A percentile compares a stretch with the other conserved stretches of the same genome.
These are phyloP conservation scores for Coccomyxa sp. DNA, from an alignment of 139 green algal genomes.

Conservation along the genomic window DNA sequence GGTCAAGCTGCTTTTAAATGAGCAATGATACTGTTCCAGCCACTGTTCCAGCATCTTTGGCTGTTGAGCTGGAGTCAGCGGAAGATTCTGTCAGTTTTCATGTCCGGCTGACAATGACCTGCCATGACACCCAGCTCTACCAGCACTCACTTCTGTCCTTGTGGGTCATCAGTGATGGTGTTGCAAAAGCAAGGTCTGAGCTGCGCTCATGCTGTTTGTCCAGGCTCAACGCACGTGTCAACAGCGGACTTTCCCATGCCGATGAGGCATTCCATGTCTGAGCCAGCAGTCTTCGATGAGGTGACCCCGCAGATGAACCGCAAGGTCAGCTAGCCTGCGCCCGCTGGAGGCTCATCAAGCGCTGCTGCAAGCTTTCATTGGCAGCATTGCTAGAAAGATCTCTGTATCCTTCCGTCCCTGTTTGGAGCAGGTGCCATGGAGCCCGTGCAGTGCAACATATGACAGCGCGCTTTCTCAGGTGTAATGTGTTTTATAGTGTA, in stretches of 20 bases:
- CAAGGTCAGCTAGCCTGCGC: background rate
- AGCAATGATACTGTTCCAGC: no score
- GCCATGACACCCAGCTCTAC: background rate
- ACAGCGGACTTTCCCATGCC: background rate
- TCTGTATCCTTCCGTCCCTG: no score
- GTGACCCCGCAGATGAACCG: background rate
- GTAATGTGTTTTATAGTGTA: background rate
- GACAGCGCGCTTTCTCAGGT: background rate
- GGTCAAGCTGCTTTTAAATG: background rate
- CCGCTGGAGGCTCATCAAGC: background rate
- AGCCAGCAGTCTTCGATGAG: background rate
- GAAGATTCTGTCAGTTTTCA: background rate
- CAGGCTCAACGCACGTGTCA: background rate
- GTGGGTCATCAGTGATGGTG: background rate
- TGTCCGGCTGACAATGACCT: background rate
- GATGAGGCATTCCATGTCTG: background rate
- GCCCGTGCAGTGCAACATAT: background rate
- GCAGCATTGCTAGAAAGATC: background rate
- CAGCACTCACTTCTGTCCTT: no score
- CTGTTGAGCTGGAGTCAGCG: background rate
- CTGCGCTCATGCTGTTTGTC: background rate
- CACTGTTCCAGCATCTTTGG: no score
- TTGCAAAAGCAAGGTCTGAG: background rate
- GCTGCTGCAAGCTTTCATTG: background rate
- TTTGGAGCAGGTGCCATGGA: background rate